phyloP scores from a whole-genome alignment of 441 rosid species.

The Eruca vesicaria region DNA sequence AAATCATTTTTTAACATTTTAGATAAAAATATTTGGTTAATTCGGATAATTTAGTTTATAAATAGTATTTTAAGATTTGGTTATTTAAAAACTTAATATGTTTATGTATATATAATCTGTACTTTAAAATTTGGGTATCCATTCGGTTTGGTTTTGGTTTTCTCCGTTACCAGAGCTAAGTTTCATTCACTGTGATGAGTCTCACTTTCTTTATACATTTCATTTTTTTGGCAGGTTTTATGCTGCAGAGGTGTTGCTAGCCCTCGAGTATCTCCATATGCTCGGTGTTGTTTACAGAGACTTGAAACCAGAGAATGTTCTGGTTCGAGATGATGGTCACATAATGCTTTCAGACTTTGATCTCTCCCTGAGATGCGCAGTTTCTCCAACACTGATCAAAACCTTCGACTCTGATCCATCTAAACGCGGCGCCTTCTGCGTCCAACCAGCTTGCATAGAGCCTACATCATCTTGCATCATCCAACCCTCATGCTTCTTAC shows the following conservation, averaged over 20 bases:
- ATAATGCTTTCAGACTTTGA: conserved; percentile 99
- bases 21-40: no score
- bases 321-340: conserved; percentile 97
- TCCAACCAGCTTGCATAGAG: conserved; percentile 85
- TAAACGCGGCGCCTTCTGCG: conserved; percentile 62
- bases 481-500: conserved; percentile 88
- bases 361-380: conserved; percentile 87
- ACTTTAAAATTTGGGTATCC: not conserved
- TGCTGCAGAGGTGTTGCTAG: conserved; percentile 90
- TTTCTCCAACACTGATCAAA: conserved; percentile 85
- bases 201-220: not conserved
- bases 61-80: not conserved
- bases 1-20: no score
- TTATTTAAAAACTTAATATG: not conserved
- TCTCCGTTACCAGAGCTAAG: not conserved
- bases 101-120: not conserved
- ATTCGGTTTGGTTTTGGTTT: not conserved
- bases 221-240: conserved; percentile 60
- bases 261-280: conserved; percentile 98
- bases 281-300: conserved; percentile 97
- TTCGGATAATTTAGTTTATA: no score
- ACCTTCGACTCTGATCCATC: conserved; percentile 60
- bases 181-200: not conserved
- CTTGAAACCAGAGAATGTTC: conserved; percentile 95
- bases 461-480: conserved; percentile 47